A percentile compares a stretch with the other conserved stretches of the same genome.
Conservation (phyloP, 768 basidiomycete genomes). For the Pleurotus sapidus region DNA sequence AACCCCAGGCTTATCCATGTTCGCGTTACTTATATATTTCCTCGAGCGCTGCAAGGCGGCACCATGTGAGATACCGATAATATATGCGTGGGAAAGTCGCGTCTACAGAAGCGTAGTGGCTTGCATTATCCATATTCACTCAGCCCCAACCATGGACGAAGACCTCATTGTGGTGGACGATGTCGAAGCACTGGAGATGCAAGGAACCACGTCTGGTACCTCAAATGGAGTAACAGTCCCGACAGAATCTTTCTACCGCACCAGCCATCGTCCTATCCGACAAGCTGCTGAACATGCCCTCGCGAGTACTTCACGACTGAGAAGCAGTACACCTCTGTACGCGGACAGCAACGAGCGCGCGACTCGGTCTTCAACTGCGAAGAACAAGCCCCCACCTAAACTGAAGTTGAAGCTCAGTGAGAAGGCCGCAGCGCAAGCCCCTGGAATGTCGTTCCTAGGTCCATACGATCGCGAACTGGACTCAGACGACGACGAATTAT, state of each 20-base stretch:
- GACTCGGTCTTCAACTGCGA: constrained; percentile 53
- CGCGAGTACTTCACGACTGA: constrained; percentile 11
- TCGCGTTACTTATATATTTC: too few relatives aligned
- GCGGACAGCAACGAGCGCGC: constrained; percentile 43
- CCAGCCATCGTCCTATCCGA: constrained; percentile 22
- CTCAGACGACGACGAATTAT: constrained; percentile 91
- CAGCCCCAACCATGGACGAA: constrained; percentile 43
- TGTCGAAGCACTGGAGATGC: constrained; percentile 35
- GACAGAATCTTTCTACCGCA: constrained; percentile 14
- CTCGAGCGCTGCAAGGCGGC: too few relatives aligned
- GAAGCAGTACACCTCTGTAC: constrained; percentile 15
- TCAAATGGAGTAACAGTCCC: constrained; percentile 11
- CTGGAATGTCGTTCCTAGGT: constrained; percentile 87
- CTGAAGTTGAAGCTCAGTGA: constrained; percentile 88
- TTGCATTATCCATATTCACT: background rate
- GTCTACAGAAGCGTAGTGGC: too few relatives aligned
- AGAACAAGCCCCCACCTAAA: constrained; percentile 62
- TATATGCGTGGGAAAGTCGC: too few relatives aligned
- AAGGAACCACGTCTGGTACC: constrained; percentile 32
- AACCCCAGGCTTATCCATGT: background rate
- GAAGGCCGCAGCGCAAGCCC: constrained; percentile 75
- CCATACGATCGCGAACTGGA: constrained; percentile 93
- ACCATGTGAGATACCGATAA: too few relatives aligned
- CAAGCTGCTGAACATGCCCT: constrained; percentile 11
- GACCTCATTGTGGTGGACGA: constrained; percentile 65